Evolutionary conservation across 108 stramenopile genomes (phyloP).

Genomic region (Nitzschia putrida): DNA sequence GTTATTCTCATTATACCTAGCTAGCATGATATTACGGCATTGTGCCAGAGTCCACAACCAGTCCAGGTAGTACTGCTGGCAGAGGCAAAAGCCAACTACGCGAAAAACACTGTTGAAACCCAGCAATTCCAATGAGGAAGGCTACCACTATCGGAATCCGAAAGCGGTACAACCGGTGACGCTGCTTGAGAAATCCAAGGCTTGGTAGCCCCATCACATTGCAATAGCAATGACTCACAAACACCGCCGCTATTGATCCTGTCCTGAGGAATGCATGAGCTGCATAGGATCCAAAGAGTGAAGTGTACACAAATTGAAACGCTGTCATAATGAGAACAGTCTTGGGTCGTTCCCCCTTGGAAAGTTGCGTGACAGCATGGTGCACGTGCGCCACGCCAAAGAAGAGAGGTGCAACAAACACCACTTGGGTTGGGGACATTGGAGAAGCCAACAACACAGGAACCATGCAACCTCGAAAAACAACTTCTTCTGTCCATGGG

Average conservation of each 20-base stretch:
- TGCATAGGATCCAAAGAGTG: slow-evolving; percentile 77
- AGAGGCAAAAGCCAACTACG: slow-evolving; percentile 24
- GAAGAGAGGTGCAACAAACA: slow-evolving; percentile 70
- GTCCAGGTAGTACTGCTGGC: slow-evolving; percentile 23
- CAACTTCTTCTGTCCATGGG: slow-evolving; percentile 76
- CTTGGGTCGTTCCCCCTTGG: slow-evolving; percentile 26
- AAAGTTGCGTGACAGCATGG: slow-evolving; percentile 50
- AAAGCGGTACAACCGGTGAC: slow-evolving; percentile 42
- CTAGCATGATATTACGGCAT: too few relatives aligned
- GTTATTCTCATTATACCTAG: too few relatives aligned
- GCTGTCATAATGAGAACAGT: slow-evolving; percentile 42
- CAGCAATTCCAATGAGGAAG: slow-evolving; percentile 55
- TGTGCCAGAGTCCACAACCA: too few relatives aligned
- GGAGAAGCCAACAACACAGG: slow-evolving; percentile 48
- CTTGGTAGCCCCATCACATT: slow-evolving; percentile 85
- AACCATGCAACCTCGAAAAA: slow-evolving; percentile 79
- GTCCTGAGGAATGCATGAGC: slow-evolving; percentile 71
- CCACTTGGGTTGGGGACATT: slow-evolving; percentile 14
- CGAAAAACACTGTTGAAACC: slow-evolving; percentile 38
- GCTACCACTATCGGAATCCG: slow-evolving; percentile 39
- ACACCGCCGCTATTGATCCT: slow-evolving; percentile 55
- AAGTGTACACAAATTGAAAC: slow-evolving; percentile 78
- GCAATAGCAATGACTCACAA: slow-evolving; percentile 69
- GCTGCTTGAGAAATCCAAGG: slow-evolving; percentile 42
- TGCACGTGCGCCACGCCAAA: slow-evolving; percentile 86